Base-by-base conservation (phyloP, 306 rosid genomes). In the Notholithocarpus densiflorus region DNA sequence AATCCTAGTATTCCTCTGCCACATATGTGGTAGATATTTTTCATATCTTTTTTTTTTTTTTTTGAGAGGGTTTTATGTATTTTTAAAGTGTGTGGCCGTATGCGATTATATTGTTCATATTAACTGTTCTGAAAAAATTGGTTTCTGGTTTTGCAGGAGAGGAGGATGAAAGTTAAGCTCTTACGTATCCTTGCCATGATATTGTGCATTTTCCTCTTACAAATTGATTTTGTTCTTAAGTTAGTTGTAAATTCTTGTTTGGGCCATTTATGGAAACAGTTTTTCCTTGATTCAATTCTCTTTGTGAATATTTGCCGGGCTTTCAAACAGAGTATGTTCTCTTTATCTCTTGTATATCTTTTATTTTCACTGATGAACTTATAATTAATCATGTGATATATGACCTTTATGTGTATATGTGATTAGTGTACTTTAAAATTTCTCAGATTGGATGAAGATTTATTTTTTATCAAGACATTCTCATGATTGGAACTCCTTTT, bases 131-230 rank as follows among this genome's bases (percentile, higher is more conserved):
- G 69, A 53, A 71, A 68, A 48, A 4, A 40, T 40, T 62, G n/a
- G 82, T 52, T 18, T 48, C 72, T 53, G 72, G 66, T 62, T 74
- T 77, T 37, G 60, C 23, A 48, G 68, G 54, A 55, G 71, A 71
- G 20, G 62, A 71, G 74, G 77, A 90, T 88, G 94, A 85, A 90
- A 82, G 92, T 90, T 68, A 90, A 88, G 83, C 72, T 89, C 65
- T 74, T 86, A 81, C 88, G 89, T 87, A 89, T 89, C 93, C 88
- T 80, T 79, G 43, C 78, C 51, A 48, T 53, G 20, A 48, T 82
- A 20, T 62, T 18, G n/a, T 34, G 55, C 61, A 5, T n/a, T 76
- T 37, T 40, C 29, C 54, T 15, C 27, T 24, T 48, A 48, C 1
- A 48, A 48, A 48, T 48, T 48, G 53, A 48, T 48, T 2, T 11